phyloP scores from a whole-genome alignment of 129 eudicot species.

The Mikania micrantha region DNA sequence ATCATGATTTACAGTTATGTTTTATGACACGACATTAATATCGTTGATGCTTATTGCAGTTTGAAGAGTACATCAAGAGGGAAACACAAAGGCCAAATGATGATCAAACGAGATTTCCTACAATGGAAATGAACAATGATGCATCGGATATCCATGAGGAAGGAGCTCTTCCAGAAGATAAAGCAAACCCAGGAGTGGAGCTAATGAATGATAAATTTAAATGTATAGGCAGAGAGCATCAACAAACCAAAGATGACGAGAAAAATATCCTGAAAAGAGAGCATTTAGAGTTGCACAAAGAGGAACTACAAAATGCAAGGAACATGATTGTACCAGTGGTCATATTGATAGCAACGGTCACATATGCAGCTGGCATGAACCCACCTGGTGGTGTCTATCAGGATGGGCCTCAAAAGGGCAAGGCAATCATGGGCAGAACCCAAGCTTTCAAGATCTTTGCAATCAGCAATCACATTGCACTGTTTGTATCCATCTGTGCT shows the following conservation, averaged over 20 bases:
- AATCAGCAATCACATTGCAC: conserved; percentile 28
- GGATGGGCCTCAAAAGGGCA: conserved; percentile 27
- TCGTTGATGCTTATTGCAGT: conserved; percentile 13
- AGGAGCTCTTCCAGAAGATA: background rate
- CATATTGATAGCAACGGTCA: conserved; percentile 27
- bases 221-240: background rate
- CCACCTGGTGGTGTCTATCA: conserved; percentile 29
- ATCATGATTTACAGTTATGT: background rate
- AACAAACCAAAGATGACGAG: background rate
- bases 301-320: conserved; percentile 29
- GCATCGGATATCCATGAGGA: background rate
- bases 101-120: background rate
- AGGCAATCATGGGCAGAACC: conserved; percentile 3
- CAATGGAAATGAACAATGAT: background rate
- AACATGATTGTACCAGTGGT: conserved; percentile 24
- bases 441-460: conserved; percentile 31
- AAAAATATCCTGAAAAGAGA: conserved; percentile 13
- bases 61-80: conserved; percentile 4
- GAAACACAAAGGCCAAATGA: conserved; percentile 11
- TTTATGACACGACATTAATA: background rate
- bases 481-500: conserved; percentile 20
- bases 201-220: too few species aligned
- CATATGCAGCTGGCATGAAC: conserved; percentile 29
- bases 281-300: conserved; percentile 8
- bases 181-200: background rate